phyloP scores from a whole-genome alignment of 2,329 filamentous ascomycete species.

The Mollisiaceae sp. region DNA sequence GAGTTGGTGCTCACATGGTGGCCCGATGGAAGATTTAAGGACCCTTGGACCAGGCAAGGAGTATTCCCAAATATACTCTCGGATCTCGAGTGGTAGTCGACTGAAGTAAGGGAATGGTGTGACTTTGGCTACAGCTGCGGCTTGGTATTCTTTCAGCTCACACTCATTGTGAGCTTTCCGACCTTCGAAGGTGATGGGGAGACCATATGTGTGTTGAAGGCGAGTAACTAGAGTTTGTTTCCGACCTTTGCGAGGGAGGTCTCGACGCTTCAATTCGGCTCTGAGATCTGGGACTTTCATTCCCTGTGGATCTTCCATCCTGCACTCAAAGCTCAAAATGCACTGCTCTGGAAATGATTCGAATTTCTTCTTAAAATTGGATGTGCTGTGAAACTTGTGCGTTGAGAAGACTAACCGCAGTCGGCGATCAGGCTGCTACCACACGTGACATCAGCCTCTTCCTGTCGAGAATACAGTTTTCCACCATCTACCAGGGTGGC shows the following conservation, averaged over 20 bases:
- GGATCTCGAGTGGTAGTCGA: conserved; percentile 23
- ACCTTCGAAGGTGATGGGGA: background rate
- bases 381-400: no score
- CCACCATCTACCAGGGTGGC: no score
- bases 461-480: no score
- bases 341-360: no score
- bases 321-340: no score
- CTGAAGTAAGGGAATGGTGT: conserved; percentile 16
- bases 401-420: no score
- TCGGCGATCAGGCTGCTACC: no score
- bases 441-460: no score
- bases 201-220: background rate
- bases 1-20: background rate
- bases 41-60: conserved; percentile 6
- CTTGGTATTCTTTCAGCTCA: background rate
- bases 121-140: background rate
- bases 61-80: conserved; percentile 19
- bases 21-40: background rate
- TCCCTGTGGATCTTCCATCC: background rate
- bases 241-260: background rate
- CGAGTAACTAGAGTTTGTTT: background rate
- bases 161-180: background rate
- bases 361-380: no score
- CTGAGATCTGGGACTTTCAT: conserved; percentile 2
- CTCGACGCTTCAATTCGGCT: background rate